Evolutionary conservation across 805 yeast species (phyloP), one percentile per base, ranked within the genome.

Genomic region (Hanseniaspora hatyaiensis): DNA sequence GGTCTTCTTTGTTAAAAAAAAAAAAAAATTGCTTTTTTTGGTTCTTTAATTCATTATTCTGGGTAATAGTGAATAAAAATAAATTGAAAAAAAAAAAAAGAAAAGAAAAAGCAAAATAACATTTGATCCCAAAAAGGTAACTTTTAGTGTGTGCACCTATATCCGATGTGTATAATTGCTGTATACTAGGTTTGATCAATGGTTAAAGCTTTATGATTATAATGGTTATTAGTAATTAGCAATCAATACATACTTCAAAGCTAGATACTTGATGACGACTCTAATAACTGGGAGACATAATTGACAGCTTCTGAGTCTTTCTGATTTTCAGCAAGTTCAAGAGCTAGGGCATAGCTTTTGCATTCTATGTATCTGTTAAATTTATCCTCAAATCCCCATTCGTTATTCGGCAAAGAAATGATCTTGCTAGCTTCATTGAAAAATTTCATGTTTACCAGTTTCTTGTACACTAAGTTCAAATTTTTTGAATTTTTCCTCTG

Each of bases 401-500:
- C 63, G 4, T 66, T 50, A 54, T 83, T 77, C 61, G 75, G 63
- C 15, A 68, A n/a, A 5, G 28, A 64, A 16, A 86, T 71, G 55
- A 80, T 84, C 16, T 64, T 57, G 0, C 78, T 70, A 1, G 89
- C 84, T 41, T 78, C 78, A 19, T 74, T 65, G 32, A 68, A 63
- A 28, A 80, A 79, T 0, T 78, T 82, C 3, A 71, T 66, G 47
- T 67, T 68, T 34, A 73, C 55, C 32, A 80, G 70, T 32, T 74
- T 72, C 13, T 71, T 65, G 48, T 69, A 82, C 53, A 86, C 78
- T 0, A 81, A 78, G 51, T 69, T 71, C 51, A 79, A 80, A 0
- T 89, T 87, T 34, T 86, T 82, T 0, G 84, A 82, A 0, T 92
- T 75, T 52, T 75, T 79, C 38, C 66, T 68, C 8, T 61, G 58